Base-by-base conservation (phyloP, 2,329 filamentous ascomycete genomes). In the Alternaria dauci region DNA sequence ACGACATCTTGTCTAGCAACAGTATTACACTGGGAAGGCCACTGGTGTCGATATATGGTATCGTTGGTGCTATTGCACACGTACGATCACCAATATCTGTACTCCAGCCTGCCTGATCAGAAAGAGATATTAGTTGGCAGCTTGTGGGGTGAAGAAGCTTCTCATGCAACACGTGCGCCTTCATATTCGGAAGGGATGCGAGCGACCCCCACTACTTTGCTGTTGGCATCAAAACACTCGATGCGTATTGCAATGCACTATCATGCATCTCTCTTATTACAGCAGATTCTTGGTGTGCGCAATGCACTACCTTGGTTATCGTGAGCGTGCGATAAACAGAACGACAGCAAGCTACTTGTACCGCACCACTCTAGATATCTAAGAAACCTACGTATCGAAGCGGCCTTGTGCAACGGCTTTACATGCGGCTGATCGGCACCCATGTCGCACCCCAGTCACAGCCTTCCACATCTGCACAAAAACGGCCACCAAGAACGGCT, bases 61-160 rank as follows among this genome's bases (percentile, higher is more conserved):
- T 36, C 8, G 18, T 34, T 36, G 30, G 32, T 48, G 46, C 12
- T 32, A n/a, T 25, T 36, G 34, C 9, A 23, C 30, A 34, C 46
- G 8, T 11, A 23, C 46, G 16, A 36, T 48, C 30, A 20, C 30
- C 30, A 48, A 48, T 23, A 48, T 18, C 20, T 48, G 46, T 25
- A 32, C 30, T 36, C 20, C 46, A 36, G 30, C 30, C 46, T 48
- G 46, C 46, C 30, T 48, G 46, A 30, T 36, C 30, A 48, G 30
- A 36, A 36, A 36, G 46, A 48, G 46, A 32, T 48, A 48, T 48
- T 36, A 32, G 32, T 48, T 36, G 46, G 30, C 20, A 48, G 20
- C 5, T 8, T 48, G 46, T 48, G 46, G 18, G 46, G 46, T 23
- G 16, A 36, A 50, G 30, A 38, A 36, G 18, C 30, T 50, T 26